These are phyloP conservation scores for Pterocarpus macrocarpus DNA, from an alignment of 306 rosid genomes.

Conservation along the genomic window DNA sequence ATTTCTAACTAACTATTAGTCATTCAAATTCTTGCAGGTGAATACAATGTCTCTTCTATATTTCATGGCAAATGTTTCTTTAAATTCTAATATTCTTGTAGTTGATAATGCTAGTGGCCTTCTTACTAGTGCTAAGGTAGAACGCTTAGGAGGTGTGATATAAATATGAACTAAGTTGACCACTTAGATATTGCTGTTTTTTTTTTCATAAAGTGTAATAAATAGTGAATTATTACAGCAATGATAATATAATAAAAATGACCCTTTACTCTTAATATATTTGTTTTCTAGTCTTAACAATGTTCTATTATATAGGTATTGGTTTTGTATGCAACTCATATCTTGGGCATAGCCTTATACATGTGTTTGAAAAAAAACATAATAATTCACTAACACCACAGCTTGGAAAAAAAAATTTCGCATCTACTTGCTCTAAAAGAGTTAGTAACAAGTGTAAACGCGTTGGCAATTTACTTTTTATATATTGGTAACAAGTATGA, in stretches of 20 bases:
- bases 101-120: conserved; percentile 93
- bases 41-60: conserved; percentile 88
- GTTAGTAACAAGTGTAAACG: no score
- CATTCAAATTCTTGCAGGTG: conserved; percentile 81
- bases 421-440: no score
- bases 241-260: background rate
- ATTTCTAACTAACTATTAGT: conserved; percentile 35
- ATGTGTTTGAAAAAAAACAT: no score
- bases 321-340: conserved; percentile 83
- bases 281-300: background rate
- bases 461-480: no score
- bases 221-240: background rate
- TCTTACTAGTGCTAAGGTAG: conserved; percentile 95
- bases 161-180: conserved; percentile 24
- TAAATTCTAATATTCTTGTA: conserved; percentile 86
- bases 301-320: conserved; percentile 64
- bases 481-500: no score
- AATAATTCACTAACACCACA: no score
- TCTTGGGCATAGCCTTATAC: conserved; percentile 48
- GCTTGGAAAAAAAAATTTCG: no score
- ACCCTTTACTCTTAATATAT: background rate
- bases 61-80: conserved; percentile 83
- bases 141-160: conserved; percentile 85
- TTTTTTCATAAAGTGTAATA: conserved; percentile 2
- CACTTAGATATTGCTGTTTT: conserved; percentile 31